A percentile compares a stretch with the other conserved stretches of the same genome.
Evolutionary conservation across 192 early-diverging fungal genomes (phyloP).

Genomic region (Piromyces sp.): DNA sequence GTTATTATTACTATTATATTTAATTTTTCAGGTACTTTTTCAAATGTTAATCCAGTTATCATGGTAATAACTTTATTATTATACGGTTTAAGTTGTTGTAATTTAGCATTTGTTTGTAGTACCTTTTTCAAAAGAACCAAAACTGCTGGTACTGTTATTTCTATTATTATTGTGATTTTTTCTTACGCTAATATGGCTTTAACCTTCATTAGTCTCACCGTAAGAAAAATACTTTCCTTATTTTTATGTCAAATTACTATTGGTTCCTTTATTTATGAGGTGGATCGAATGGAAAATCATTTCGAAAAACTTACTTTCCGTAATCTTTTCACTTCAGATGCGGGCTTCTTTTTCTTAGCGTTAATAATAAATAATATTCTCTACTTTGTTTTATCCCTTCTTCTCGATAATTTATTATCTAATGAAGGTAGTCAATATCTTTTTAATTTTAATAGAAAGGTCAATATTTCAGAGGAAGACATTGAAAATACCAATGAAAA

Average conservation of each 20-base stretch:
- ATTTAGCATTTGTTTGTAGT: background rate
- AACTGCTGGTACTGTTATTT: background rate
- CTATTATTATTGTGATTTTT: background rate
- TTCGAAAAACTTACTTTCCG: background rate
- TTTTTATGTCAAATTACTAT: background rate
- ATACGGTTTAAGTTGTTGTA: background rate
- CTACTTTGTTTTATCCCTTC: background rate
- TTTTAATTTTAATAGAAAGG: background rate
- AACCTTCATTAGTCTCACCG: background rate
- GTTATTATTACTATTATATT: background rate
- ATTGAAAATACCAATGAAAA: background rate
- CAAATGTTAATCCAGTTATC: background rate
- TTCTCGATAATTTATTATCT: background rate
- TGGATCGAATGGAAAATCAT: background rate
- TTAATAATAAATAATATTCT: background rate
- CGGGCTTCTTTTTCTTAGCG: background rate
- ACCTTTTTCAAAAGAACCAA: background rate
- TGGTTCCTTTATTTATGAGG: background rate
- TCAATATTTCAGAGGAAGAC: background rate
- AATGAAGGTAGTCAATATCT: background rate
- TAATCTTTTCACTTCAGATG: background rate
- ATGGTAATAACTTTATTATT: background rate
- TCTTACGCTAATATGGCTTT: background rate
- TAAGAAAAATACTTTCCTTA: background rate
- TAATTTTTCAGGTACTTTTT: background rate